A percentile compares a stretch with the other conserved stretches of the same genome.
phyloP scores from a whole-genome alignment of 306 rosid genomes.

The Heteromeles arbutifolia region DNA sequence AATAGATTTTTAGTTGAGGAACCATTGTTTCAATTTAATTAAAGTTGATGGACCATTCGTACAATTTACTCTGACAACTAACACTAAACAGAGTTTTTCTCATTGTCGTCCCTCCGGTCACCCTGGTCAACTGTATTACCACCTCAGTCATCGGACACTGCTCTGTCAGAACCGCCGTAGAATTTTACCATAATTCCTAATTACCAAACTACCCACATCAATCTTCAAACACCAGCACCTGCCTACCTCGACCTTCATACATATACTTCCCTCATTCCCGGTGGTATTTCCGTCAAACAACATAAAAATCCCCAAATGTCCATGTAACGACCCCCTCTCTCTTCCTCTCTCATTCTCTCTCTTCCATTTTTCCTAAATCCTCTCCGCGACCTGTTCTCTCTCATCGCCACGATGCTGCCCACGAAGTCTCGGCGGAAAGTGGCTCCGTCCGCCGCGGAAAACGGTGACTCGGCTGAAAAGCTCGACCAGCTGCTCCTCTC shows the following conservation, averaged over 20 bases:
- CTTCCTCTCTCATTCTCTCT: neutral
- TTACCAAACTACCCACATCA: constrained; percentile 6
- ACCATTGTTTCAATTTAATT: too few relatives aligned
- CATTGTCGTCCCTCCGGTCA: too few relatives aligned
- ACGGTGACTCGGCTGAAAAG: constrained; percentile 74
- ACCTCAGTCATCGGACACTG: neutral
- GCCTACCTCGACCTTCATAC: neutral
- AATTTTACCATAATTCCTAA: neutral
- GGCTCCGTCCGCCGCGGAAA: constrained; percentile 37
- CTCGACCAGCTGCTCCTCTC: constrained; percentile 81
- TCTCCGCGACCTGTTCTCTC: constrained; percentile 29
- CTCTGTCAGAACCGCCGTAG: neutral
- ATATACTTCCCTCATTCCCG: neutral
- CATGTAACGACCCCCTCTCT: neutral
- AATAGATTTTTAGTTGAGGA: too few relatives aligned
- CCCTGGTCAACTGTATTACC: neutral
- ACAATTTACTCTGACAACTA: too few relatives aligned
- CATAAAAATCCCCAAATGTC: constrained; percentile 11
- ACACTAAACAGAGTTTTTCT: too few relatives aligned
- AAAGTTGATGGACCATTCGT: too few relatives aligned
- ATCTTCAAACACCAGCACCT: neutral
- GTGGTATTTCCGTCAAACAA: constrained; percentile 15
- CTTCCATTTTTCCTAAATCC: constrained; percentile 22
- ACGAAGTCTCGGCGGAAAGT: constrained; percentile 73
- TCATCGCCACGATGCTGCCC: constrained; percentile 38